Base-by-base conservation (phyloP, 345 rosid species). In the Cardamine occulta region DNA sequence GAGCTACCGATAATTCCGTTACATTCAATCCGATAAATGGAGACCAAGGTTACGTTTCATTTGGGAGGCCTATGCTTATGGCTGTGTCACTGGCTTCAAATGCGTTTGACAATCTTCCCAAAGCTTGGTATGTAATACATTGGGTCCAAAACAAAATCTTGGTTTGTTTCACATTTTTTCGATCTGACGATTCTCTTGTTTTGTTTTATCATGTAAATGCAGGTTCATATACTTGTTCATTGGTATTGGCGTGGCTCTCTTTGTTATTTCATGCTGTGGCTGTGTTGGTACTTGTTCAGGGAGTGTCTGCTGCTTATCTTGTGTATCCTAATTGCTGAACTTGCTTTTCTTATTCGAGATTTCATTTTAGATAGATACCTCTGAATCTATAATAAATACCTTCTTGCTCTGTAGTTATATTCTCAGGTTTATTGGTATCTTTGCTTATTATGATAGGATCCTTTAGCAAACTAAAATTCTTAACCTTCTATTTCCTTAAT, bases 201-300 rank as follows among this genome's bases (percentile, higher is more conserved):
- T 59, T 74, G 53, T 63, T 45, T 31, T 44, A 62, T 39, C 55
- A 65, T 42, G 64, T 65, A 28, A 35, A 39, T 85, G 84, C 93
- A 96, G 99, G 99, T 96, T 96, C 70, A 84, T 96, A 63, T 91
- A 87, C 84, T 77, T 89, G 83, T 96, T 96, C 76, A 79, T 93
- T 81, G 98, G 91, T 44, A 79, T 91, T 1, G 99, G 99, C 26
- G 91, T 81, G 58, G 72, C 92, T 81, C 85, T 96, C 58, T 87
- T 96, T 45, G 78, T 96, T 75, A 82, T 90, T 74, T 93, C 99
- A n/a, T 96, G 91, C 60, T 86, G 87, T 80, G 99, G 99, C 47
- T 96, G 99, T 66, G 63, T 89, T 54, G 96, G 96, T 79, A 83
- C 91, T 79, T 73, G 84, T 59, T 80, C 91, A n/a, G 71, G 95